phyloP scores from a whole-genome alignment of 345 rosid species.

The Raphanus raphanistrum region DNA sequence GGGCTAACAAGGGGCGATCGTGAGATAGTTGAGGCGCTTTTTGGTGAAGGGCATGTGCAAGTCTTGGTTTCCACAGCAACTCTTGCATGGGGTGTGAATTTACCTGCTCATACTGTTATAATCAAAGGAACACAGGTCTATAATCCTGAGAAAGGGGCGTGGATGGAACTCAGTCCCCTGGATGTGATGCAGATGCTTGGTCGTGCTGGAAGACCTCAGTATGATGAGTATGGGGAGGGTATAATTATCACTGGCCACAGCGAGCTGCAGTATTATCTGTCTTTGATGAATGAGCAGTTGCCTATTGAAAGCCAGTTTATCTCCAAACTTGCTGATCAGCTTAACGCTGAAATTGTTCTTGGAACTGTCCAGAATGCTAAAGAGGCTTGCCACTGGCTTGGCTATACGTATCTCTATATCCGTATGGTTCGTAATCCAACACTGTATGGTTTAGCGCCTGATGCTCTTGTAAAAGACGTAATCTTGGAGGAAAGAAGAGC shows the following conservation, averaged over 20 bases:
- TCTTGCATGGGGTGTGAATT: slow-evolving; percentile 98
- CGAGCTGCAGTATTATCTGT: slow-evolving; percentile 85
- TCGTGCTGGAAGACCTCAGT: slow-evolving; percentile 98
- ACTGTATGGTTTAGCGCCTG: slow-evolving; percentile 84
- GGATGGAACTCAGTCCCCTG: slow-evolving; percentile 91
- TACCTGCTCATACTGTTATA: slow-evolving; percentile 91
- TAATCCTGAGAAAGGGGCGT: slow-evolving; percentile 96
- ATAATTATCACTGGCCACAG: slow-evolving; percentile 92
- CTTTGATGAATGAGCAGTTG: slow-evolving; percentile 96
- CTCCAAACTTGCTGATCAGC: slow-evolving; percentile 93
- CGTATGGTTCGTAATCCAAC: slow-evolving; percentile 88
- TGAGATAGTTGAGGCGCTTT: slow-evolving; percentile 81
- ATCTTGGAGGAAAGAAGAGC: slow-evolving; percentile 92
- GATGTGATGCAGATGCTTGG: slow-evolving; percentile 99
- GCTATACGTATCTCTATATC: slow-evolving; percentile 78
- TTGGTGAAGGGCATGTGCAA: slow-evolving; percentile 71
- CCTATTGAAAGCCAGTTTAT: slow-evolving; percentile 96
- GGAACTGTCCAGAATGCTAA: slow-evolving; percentile 95
- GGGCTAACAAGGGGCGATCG: slow-evolving; percentile 90
- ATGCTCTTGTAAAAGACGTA: slow-evolving; percentile 70
- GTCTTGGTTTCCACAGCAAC: slow-evolving; percentile 96
- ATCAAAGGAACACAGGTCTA: slow-evolving; percentile 95
- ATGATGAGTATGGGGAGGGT: slow-evolving; percentile 87
- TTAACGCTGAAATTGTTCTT: slow-evolving; percentile 97
- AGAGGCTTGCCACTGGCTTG: slow-evolving; percentile 98